phyloP scores from a whole-genome alignment of 306 rosid species.

The Gillenia trifoliata region DNA sequence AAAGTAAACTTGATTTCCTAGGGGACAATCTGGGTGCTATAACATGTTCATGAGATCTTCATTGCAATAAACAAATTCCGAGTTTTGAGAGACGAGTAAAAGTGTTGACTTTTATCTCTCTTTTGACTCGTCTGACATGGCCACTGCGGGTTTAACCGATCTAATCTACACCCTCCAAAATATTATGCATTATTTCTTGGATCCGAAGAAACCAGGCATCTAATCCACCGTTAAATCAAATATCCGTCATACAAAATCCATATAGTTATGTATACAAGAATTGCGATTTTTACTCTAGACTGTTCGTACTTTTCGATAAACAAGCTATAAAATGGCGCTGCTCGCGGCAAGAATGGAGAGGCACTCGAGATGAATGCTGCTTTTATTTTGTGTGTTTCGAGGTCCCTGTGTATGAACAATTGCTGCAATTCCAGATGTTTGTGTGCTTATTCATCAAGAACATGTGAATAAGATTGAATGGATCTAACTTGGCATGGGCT shows the following conservation, averaged over 20 bases:
- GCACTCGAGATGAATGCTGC: conserved; percentile 62
- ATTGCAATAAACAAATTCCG: neutral
- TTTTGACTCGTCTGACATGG: neutral
- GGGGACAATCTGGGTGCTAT: neutral
- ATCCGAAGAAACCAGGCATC: neutral
- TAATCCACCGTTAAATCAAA: neutral
- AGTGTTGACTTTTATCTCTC: neutral
- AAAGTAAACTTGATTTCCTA: neutral
- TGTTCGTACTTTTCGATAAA: neutral
- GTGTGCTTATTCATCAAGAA: conserved; percentile 31
- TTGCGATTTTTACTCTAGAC: neutral
- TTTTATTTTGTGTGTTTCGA: conserved; percentile 33
- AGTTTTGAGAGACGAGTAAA: neutral
- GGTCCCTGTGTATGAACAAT: conserved; percentile 19
- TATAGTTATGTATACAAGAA: neutral
- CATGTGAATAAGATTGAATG: conserved; percentile 22
- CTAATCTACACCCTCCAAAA: neutral
- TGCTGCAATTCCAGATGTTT: conserved; percentile 18
- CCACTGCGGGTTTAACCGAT: neutral
- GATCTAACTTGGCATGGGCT: conserved; percentile 53
- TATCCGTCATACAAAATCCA: no score
- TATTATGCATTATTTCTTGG: neutral
- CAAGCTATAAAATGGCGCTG: neutral
- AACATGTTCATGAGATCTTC: neutral
- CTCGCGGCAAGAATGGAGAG: conserved; percentile 22